Evolutionary conservation across 1,284 basidiomycete genomes (phyloP).

Genomic region (Phlebopus sp.): DNA sequence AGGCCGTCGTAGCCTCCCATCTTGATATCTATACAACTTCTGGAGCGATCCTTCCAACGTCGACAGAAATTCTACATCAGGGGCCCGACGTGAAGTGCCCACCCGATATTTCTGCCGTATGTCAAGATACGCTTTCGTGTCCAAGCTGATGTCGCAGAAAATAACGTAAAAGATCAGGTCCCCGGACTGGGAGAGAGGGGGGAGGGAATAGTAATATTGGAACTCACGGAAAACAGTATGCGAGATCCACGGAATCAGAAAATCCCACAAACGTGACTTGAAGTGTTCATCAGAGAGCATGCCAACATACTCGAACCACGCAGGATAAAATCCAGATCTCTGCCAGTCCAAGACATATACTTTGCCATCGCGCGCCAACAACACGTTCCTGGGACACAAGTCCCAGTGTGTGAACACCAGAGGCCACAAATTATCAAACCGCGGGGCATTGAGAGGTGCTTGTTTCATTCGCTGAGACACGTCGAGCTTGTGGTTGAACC

Average conservation of each 20-base stretch:
- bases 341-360: slow-evolving; percentile 26
- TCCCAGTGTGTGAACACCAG: slow-evolving; percentile 25
- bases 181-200: too few relatives aligned
- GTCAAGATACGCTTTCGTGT: background rate
- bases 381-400: slow-evolving; percentile 19
- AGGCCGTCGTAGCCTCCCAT: too few relatives aligned
- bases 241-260: background rate
- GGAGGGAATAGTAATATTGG: background rate
- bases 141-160: background rate
- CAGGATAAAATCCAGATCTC: slow-evolving; percentile 20
- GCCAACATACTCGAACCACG: slow-evolving; percentile 19
- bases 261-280: background rate
- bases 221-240: background rate
- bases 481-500: slow-evolving; percentile 18
- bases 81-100: background rate
- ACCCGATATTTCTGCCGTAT: background rate
- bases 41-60: too few relatives aligned
- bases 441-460: background rate
- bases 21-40: too few relatives aligned
- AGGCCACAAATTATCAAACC: background rate
- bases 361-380: slow-evolving; percentile 15
- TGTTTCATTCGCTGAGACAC: background rate
- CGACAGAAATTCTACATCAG: background rate
- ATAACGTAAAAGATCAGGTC: background rate
- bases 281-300: background rate